These are phyloP conservation scores for Zelopaecilomyces penicillatus DNA, from an alignment of 2,329 filamentous ascomycete species.

Conservation along the genomic window DNA sequence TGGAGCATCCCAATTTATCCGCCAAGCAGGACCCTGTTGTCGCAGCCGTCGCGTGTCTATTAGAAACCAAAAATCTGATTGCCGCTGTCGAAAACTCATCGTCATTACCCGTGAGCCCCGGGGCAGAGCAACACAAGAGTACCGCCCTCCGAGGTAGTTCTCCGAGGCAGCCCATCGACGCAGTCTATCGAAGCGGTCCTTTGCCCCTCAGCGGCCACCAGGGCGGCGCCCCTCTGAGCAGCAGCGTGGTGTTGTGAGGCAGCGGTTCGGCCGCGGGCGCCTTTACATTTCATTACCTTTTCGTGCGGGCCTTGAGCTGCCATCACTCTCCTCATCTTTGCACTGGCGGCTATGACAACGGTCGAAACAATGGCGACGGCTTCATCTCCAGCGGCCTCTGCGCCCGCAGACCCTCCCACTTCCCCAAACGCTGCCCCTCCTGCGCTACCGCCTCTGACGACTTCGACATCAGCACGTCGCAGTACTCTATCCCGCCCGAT, in stretches of 20 bases:
- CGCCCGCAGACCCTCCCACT: slow-evolving; percentile 37
- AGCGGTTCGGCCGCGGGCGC: not conserved
- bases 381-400: slow-evolving; percentile 46
- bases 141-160: too few relatives aligned
- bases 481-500: slow-evolving; percentile 55
- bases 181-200: not conserved
- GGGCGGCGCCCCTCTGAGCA: slow-evolving; percentile 5
- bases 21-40: slow-evolving; percentile 2
- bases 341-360: slow-evolving; percentile 21
- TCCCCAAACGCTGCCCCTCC: slow-evolving; percentile 44
- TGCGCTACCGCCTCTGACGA: slow-evolving; percentile 48
- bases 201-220: slow-evolving; percentile 4
- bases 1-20: slow-evolving; percentile 8
- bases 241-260: slow-evolving; percentile 4
- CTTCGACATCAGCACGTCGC: slow-evolving; percentile 49
- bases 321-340: not conserved
- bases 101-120: too few relatives aligned
- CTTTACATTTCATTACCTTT: too few relatives aligned
- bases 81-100: too few relatives aligned
- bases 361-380: slow-evolving; percentile 49
- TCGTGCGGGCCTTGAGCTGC: not conserved
- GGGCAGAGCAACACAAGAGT: too few relatives aligned
- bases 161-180: too few relatives aligned
- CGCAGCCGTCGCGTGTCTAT: slow-evolving; percentile 4
- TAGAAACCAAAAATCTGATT: not conserved